These are phyloP conservation scores for Globisporangium mamillatum DNA, from an alignment of 352 stramenopile species.

Conservation along the genomic window DNA sequence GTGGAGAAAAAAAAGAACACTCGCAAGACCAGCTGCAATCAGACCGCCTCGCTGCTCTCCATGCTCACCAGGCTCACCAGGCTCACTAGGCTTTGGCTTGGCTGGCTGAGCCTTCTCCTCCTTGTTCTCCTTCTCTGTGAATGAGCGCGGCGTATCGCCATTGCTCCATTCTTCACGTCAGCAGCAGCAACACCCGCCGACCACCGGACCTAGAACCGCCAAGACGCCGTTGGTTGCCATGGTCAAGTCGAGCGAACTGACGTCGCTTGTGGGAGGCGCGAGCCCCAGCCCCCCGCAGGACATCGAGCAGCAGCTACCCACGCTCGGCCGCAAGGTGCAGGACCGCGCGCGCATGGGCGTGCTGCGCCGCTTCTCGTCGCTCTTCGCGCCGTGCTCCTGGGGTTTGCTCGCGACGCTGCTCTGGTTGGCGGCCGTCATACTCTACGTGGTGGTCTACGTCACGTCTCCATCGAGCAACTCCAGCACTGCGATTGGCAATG, in stretches of 20 bases:
- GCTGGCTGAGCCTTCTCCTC: neutral
- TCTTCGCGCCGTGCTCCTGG: constrained; percentile 13
- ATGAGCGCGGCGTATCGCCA: neutral
- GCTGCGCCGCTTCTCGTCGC: constrained; percentile 3
- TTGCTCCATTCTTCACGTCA: neutral
- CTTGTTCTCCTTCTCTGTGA: neutral
- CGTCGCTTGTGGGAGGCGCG: constrained; percentile 13
- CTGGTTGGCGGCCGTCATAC: constrained; percentile 4
- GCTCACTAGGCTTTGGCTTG: neutral
- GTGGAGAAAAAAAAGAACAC: neutral
- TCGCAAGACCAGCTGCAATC: constrained; percentile 2
- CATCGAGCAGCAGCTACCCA: constrained; percentile 4
- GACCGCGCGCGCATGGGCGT: neutral
- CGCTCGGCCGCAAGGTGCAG: neutral
- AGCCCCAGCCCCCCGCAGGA: neutral
- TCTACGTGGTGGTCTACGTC: constrained; percentile 12
- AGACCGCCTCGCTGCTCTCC: neutral
- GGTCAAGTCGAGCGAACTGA: constrained; percentile 14
- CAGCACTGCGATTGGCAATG: neutral
- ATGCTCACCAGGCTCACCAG: neutral
- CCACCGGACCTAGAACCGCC: neutral
- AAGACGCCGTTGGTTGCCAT: neutral
- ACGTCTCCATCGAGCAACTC: neutral
- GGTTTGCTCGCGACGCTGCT: constrained; percentile 12
- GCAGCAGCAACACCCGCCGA: neutral